Percentiles rank a stretch among this genome's conserved stretches.
phyloP scores from a whole-genome alignment of 805 yeast species.

The Kazachstania bromeliacearum region DNA sequence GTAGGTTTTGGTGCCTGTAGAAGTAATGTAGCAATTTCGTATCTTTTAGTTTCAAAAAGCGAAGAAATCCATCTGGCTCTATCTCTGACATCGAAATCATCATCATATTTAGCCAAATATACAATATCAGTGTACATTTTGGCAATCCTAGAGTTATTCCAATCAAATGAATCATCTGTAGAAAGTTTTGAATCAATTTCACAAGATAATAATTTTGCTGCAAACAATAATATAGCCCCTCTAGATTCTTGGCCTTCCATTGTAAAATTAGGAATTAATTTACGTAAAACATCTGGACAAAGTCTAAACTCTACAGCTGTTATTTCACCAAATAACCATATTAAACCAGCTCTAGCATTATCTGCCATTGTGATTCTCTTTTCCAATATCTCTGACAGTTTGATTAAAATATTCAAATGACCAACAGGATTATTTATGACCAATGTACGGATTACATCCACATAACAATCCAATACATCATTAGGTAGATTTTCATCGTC shows the following conservation, averaged over 20 bases:
- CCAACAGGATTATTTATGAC: slow-evolving; percentile 52
- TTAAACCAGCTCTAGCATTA: slow-evolving; percentile 67
- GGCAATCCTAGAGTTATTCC: slow-evolving; percentile 29
- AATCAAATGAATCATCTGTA: slow-evolving; percentile 24
- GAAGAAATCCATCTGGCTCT: slow-evolving; percentile 67
- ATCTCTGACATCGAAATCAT: slow-evolving; percentile 70
- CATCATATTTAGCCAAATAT: slow-evolving; percentile 63
- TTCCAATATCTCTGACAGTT: slow-evolving; percentile 34
- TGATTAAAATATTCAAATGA: slow-evolving; percentile 46
- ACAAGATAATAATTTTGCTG: slow-evolving; percentile 61
- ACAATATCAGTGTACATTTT: slow-evolving; percentile 54
- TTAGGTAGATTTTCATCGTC: slow-evolving; percentile 18
- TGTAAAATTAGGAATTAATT: slow-evolving; percentile 43
- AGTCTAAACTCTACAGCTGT: slow-evolving; percentile 37
- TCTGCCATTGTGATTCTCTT: slow-evolving; percentile 22
- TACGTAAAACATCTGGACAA: slow-evolving; percentile 70
- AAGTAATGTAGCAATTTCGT: slow-evolving; percentile 57
- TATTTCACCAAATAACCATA: slow-evolving; percentile 90
- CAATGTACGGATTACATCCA: slow-evolving; percentile 62
- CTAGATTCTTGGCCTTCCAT: slow-evolving; percentile 51
- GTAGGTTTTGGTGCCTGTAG: slow-evolving; percentile 67
- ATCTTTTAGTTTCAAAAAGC: slow-evolving; percentile 42
- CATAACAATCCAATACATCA: slow-evolving; percentile 47
- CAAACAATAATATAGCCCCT: slow-evolving; percentile 58
- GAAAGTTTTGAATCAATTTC: slow-evolving; percentile 34